These are phyloP conservation scores for Stropharia rugosoannulata DNA, from an alignment of 768 basidiomycete species.

Conservation along the genomic window DNA sequence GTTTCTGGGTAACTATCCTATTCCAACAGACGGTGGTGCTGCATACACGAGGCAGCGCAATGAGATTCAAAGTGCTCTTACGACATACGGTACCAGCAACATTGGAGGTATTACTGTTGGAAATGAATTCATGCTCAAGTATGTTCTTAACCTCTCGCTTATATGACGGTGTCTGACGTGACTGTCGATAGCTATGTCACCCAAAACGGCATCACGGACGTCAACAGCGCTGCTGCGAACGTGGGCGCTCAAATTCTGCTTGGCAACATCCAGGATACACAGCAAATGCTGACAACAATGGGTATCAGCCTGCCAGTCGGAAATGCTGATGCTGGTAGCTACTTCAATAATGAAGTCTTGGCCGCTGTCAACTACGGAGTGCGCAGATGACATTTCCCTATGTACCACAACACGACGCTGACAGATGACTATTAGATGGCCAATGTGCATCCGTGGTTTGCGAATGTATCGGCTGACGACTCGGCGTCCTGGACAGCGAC, in stretches of 20 bases:
- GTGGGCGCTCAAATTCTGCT: conserved; percentile 63
- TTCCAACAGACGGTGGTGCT: conserved; percentile 58
- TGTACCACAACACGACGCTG: neutral
- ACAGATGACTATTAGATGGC: conserved; percentile 54
- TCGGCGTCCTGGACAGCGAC: conserved; percentile 80
- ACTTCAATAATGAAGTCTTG: conserved; percentile 74
- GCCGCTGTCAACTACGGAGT: conserved; percentile 68
- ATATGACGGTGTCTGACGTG: neutral
- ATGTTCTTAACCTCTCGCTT: conserved; percentile 11
- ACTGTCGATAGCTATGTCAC: conserved; percentile 53
- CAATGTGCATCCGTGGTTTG: conserved; percentile 95
- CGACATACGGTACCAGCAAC: conserved; percentile 74
- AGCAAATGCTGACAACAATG: conserved; percentile 51
- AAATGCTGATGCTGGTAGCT: conserved; percentile 82
- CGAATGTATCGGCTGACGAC: conserved; percentile 61
- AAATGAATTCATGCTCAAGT: conserved; percentile 89
- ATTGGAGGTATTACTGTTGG: conserved; percentile 87
- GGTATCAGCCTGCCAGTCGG: conserved; percentile 69
- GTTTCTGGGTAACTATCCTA: conserved; percentile 70
- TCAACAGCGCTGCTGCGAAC: conserved; percentile 61
- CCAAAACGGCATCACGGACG: conserved; percentile 44
- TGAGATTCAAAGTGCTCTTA: conserved; percentile 62
- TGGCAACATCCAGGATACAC: conserved; percentile 65
- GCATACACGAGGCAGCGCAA: conserved; percentile 77
- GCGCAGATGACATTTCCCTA: conserved; percentile 20